Evolutionary conservation across 2,329 filamentous ascomycete genomes (phyloP).

Genomic region (Penicillium polonicum): DNA sequence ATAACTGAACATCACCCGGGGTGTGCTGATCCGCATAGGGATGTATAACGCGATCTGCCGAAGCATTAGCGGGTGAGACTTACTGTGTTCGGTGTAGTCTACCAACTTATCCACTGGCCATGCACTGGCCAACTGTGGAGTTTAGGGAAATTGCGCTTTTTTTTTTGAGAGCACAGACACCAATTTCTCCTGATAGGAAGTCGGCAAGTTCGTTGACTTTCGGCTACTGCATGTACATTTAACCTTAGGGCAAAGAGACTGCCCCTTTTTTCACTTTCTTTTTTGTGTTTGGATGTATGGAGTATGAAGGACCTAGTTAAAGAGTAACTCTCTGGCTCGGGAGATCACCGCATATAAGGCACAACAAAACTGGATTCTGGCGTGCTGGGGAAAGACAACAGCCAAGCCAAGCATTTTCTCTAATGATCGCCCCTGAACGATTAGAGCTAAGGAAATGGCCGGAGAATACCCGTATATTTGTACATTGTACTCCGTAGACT

Average conservation of each 20-base stretch:
- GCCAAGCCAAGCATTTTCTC: background rate
- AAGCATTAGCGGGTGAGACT: conserved; percentile 24
- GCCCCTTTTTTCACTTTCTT: background rate
- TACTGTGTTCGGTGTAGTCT: conserved; percentile 24
- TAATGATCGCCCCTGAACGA: conserved; percentile 3
- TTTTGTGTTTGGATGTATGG: background rate
- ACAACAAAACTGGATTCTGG: background rate
- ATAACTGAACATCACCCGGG: conserved; percentile 14
- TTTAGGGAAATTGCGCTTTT: conserved; percentile 10
- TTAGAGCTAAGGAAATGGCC: background rate
- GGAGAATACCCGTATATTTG: conserved; percentile 1
- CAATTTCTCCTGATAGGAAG: conserved; percentile 1
- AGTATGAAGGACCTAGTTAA: background rate
- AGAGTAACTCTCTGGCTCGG: background rate
- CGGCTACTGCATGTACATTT: background rate
- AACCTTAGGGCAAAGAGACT: no score
- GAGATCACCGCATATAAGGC: background rate
- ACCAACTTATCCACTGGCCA: conserved; percentile 2
- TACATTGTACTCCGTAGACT: background rate
- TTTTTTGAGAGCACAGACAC: conserved; percentile 18
- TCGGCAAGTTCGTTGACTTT: conserved; percentile 13
- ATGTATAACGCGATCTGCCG: conserved; percentile 23
- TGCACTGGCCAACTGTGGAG: conserved; percentile 21
- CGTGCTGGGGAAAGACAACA: background rate
- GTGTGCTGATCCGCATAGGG: conserved; percentile 6